Base-by-base conservation (phyloP, 2,329 filamentous ascomycete genomes). In the Pestalotiopsis sp. region DNA sequence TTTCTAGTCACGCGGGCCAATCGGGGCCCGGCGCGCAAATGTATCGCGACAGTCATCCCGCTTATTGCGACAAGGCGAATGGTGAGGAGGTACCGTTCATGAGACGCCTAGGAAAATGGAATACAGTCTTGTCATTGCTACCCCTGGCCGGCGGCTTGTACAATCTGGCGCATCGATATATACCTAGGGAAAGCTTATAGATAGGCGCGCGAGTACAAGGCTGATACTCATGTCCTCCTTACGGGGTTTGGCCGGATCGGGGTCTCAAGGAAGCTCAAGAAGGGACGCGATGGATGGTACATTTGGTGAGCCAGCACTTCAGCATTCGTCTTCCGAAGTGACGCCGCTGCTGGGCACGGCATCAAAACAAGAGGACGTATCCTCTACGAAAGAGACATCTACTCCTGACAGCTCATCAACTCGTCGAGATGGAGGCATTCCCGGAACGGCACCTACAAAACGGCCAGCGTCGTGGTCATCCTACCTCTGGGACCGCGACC, bases 401-500 rank as follows among this genome's bases (percentile, higher is more conserved):
- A 11, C 20, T 17, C 52, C 4, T 4, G 27, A 45, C n/a, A 14
- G 27, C n/a, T 62, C 63, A 13, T 66, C 63, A 11, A 7, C 27
- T 17, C 56, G 2, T 20, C 20, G 23, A 3, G 67, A 66, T 9
- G 62, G 49, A 11, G 9, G 20, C 5, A 31, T 20, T 20, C 25
- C 36, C 9, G 65, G 63, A 2, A 11, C 17, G 11, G 40, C n/a
- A 7, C 20, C 31, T 2, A 13, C 17, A 31, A 31, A 56, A n/a
- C n/a, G n/a, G n/a, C 72, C 71, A 65, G 67, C 52, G 17, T 71
- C 72, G 64, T 74, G 73, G 73, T 74, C 72, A 70, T 72, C 72
- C 11, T 73, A 72, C 65, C 68, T 74, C 17, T 73, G 73, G 73
- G 73, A 74, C 57, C 73, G 72, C 67, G 73, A 74, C 12, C 73